Percentiles rank a stretch among this genome's conserved stretches.
Conservation (phyloP, 2,329 filamentous ascomycete genomes). For the Aspergillus fijiensis region DNA sequence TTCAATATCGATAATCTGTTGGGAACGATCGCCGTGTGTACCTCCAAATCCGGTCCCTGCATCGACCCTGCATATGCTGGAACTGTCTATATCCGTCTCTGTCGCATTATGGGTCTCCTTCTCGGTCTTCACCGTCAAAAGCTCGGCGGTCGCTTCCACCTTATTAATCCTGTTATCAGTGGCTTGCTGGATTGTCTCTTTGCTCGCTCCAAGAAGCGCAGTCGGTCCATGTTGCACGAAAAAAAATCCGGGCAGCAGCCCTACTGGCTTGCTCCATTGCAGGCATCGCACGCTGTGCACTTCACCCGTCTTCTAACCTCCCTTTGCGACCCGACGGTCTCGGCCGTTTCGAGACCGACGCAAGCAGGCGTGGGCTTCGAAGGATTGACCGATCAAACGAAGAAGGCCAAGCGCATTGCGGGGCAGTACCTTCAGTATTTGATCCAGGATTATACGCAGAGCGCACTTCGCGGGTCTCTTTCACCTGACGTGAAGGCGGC, state of each 20-base stretch:
- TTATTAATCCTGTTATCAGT: slow-evolving; percentile 57
- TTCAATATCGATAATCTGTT: slow-evolving; percentile 48
- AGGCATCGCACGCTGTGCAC: slow-evolving; percentile 47
- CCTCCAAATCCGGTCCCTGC: slow-evolving; percentile 36
- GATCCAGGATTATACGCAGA: slow-evolving; percentile 57
- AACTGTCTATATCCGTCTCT: slow-evolving; percentile 55
- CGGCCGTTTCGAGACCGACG: slow-evolving; percentile 47
- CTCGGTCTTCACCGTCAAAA: slow-evolving; percentile 59
- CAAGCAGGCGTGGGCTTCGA: slow-evolving; percentile 39
- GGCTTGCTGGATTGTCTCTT: slow-evolving; percentile 57
- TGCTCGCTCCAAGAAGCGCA: slow-evolving; percentile 43
- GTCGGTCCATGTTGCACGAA: slow-evolving; percentile 28
- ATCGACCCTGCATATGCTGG: slow-evolving; percentile 35
- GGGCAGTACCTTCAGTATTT: slow-evolving; percentile 59
- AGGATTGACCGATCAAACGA: slow-evolving; percentile 58
- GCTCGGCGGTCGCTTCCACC: slow-evolving; percentile 60
- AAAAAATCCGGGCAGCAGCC: slow-evolving; percentile 27
- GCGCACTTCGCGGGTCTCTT: slow-evolving; percentile 53
- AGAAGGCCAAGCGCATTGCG: slow-evolving; percentile 57
- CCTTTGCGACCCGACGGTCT: slow-evolving; percentile 61
- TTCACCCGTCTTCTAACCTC: slow-evolving; percentile 59
- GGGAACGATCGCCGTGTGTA: slow-evolving; percentile 35
- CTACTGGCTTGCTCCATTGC: slow-evolving; percentile 37
- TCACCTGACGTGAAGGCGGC: slow-evolving; percentile 53
- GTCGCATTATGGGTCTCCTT: slow-evolving; percentile 53